Percentiles rank a stretch among this genome's conserved stretches.
Evolutionary conservation across 441 rosid species (phyloP).

Genomic region (Erysimum pusillum): DNA sequence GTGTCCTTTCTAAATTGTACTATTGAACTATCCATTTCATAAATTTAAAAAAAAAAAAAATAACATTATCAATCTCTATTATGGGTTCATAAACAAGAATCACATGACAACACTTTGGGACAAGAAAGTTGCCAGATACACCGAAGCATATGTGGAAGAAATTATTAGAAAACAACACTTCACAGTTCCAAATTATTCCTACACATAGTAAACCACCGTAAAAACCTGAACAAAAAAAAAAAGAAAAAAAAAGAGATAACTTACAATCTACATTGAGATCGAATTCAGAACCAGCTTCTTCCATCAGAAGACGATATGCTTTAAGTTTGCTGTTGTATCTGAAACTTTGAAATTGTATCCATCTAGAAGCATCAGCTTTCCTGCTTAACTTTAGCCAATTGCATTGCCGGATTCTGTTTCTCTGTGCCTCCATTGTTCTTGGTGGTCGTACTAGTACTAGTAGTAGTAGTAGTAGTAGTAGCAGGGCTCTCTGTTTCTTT

Average conservation of each 20-base stretch:
- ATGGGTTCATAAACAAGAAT: not conserved
- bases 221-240: not conserved
- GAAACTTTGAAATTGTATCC: not conserved
- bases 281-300: slow-evolving; percentile 16
- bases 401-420: slow-evolving; percentile 10
- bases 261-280: slow-evolving; percentile 23
- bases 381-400: slow-evolving; percentile 35
- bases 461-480: not conserved
- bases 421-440: slow-evolving; percentile 31
- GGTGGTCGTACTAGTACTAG: not conserved
- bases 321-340: not conserved
- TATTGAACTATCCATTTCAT: slow-evolving; percentile 2
- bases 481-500: slow-evolving; percentile 33
- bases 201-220: slow-evolving; percentile 15
- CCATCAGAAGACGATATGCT: slow-evolving; percentile 10
- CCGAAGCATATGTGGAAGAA: not conserved
- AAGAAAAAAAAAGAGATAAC: not conserved
- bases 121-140: not conserved
- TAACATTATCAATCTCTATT: not conserved
- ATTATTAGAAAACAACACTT: slow-evolving; percentile 22
- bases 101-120: not conserved
- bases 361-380: slow-evolving; percentile 41
- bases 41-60: no score
- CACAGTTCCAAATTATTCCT: slow-evolving; percentile 17
- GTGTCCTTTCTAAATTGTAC: not conserved